A percentile compares a stretch with the other conserved stretches of the same genome.
phyloP scores from a whole-genome alignment of 148 eudicot species.

The Diospyros lotus region DNA sequence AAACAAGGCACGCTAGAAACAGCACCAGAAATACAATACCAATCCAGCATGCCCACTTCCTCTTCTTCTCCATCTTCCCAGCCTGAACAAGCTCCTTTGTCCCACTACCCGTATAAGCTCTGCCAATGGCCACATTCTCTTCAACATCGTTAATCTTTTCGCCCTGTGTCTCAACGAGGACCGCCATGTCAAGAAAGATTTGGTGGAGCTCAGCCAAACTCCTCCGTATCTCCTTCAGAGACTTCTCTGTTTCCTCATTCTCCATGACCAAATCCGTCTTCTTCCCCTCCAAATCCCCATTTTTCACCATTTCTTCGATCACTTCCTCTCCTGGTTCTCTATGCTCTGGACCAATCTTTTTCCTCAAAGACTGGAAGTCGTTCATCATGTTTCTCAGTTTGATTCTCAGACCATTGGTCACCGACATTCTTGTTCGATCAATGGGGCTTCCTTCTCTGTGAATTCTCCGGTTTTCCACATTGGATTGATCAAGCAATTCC shows the following conservation, averaged over 20 bases:
- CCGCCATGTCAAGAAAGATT: slow-evolving; percentile 18
- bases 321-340: slow-evolving; percentile 12
- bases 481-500: slow-evolving; percentile 15
- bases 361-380: slow-evolving; percentile 14
- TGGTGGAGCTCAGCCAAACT: slow-evolving; percentile 18
- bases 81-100: slow-evolving; percentile 10
- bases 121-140: neutral
- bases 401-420: slow-evolving; percentile 17
- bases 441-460: slow-evolving; percentile 10
- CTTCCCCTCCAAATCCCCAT: slow-evolving; percentile 17
- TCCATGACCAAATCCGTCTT: slow-evolving; percentile 15
- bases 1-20: slow-evolving; percentile 4
- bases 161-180: slow-evolving; percentile 15
- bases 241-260: slow-evolving; percentile 12
- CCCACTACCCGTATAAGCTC: slow-evolving; percentile 3
- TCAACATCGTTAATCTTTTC: slow-evolving; percentile 14
- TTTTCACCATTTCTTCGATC: slow-evolving; percentile 13
- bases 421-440: slow-evolving; percentile 13
- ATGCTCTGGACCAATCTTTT: slow-evolving; percentile 11
- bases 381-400: slow-evolving; percentile 14
- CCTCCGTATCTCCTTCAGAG: slow-evolving; percentile 14
- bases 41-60: slow-evolving; percentile 6
- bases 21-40: slow-evolving; percentile 3
- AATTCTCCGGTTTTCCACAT: neutral
- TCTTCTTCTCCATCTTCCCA: slow-evolving; percentile 15